Conservation (phyloP, 495 filamentous ascomycete species). For the Chaetomidium leptoderma region DNA sequence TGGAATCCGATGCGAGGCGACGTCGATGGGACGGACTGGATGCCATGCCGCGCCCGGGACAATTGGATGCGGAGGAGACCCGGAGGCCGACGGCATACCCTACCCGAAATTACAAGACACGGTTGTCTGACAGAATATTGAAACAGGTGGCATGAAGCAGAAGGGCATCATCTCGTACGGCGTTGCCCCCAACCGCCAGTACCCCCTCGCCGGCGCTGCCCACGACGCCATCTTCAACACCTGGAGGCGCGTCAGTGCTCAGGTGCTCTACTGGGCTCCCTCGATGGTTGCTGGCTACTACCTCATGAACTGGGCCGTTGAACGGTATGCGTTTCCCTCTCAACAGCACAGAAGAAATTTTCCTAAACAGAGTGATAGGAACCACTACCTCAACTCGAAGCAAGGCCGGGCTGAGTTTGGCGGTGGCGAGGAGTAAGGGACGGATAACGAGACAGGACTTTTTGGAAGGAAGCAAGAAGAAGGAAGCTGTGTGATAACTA, state of each 20-base stretch:
- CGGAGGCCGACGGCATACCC: neutral
- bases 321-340: slow-evolving; percentile 56
- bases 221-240: slow-evolving; percentile 61
- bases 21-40: neutral
- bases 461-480: neutral
- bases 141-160: slow-evolving; percentile 47
- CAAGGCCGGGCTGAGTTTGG: slow-evolving; percentile 62
- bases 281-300: slow-evolving; percentile 71
- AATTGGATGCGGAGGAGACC: slow-evolving; percentile 1
- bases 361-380: slow-evolving; percentile 51
- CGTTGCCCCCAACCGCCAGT: slow-evolving; percentile 50
- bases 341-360: neutral
- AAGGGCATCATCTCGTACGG: slow-evolving; percentile 55
- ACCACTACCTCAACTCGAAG: slow-evolving; percentile 92
- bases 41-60: neutral
- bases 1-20: slow-evolving; percentile 20
- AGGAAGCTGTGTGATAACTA: slow-evolving; percentile 25
- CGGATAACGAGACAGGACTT: neutral
- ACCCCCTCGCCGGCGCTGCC: slow-evolving; percentile 52
- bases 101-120: neutral
- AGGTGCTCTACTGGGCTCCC: slow-evolving; percentile 79
- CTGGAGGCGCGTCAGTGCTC: slow-evolving; percentile 54
- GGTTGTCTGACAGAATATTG: slow-evolving; percentile 20
- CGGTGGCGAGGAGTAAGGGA: slow-evolving; percentile 42
- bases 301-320: slow-evolving; percentile 78